Evolutionary conservation across 192 early-diverging fungal genomes (phyloP).

Genomic region (Backusella circina): DNA sequence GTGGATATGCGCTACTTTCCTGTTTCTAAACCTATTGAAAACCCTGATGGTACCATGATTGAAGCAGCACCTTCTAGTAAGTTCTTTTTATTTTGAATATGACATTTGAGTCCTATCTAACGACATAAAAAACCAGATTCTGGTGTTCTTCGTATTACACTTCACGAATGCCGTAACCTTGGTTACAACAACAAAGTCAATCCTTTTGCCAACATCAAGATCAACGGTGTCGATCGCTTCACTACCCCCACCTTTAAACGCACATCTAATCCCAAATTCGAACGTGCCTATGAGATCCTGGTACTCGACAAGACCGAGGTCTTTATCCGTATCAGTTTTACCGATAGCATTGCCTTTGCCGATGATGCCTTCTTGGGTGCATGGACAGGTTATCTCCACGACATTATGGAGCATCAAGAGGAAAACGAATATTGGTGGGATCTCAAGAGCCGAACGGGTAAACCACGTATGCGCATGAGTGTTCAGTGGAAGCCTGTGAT

Average conservation of each 20-base stretch:
- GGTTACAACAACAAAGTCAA: conserved; percentile 32
- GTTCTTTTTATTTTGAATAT: background rate
- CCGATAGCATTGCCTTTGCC: conserved; percentile 48
- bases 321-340: conserved; percentile 53
- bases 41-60: conserved; percentile 37
- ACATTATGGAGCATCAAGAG: conserved; percentile 28
- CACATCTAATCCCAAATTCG: conserved; percentile 76
- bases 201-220: conserved; percentile 44
- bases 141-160: conserved; percentile 57
- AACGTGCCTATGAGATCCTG: conserved; percentile 60
- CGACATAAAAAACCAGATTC: conserved; percentile 33
- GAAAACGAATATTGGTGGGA: conserved; percentile 32
- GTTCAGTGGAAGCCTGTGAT: conserved; percentile 70
- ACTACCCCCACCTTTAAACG: conserved; percentile 61
- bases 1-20: conserved; percentile 39
- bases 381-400: conserved; percentile 32
- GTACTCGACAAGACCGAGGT: conserved; percentile 59
- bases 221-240: conserved; percentile 44
- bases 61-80: conserved; percentile 51
- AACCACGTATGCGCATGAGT: conserved; percentile 28
- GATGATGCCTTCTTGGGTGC: conserved; percentile 37
- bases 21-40: conserved; percentile 34
- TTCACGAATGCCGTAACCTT: conserved; percentile 52
- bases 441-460: background rate
- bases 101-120: too few relatives aligned